Evolutionary conservation across 2,329 filamentous ascomycete species (phyloP), one percentile per base, ranked within the genome.

Genomic region (Aspergillus intermedius): DNA sequence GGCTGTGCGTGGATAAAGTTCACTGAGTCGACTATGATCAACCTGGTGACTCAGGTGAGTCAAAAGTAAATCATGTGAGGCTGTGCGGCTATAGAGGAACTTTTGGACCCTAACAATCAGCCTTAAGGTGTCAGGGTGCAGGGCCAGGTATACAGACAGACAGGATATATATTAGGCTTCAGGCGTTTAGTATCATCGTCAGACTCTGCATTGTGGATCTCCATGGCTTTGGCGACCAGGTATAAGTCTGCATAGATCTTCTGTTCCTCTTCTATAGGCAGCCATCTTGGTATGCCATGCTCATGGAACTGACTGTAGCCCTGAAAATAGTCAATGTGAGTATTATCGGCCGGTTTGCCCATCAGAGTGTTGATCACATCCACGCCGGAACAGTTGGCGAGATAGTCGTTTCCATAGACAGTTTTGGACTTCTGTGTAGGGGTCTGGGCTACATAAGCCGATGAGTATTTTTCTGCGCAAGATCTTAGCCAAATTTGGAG

Each of bases 251-350:
- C 5, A 28, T 46, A 13, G 10, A 51, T 37, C 39, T 48, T 48
- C 46, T 48, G 10, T 51, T 47, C 49, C 40, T 51, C 43, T 17
- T 49, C 43, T 44, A 42, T 48, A 32, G 49, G 40, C 32, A 51
- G 30, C 21, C 30, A 25, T 5, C 30, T 42, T n/a, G 37, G 46
- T 15, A 51, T 44, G 30, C 46, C 46, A 13, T 47, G 4, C 19
- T 52, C 25, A 40, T 49, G 40, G 35, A 44, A 52, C 45, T 39
- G 41, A 4, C 17, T 15, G 25, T 23, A 52, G 32, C 49, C 46
- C 19, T 52, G 44, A 42, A 49, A 47, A 30, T 45, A 52, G 8
- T 52, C 44, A 46, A 52, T 43, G 47, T 52, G 44, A 52, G 46
- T 52, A 30, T 46, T 23, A 41, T 49, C 47, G 0, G 44, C 23